Base-by-base conservation (phyloP, 208 protist species). In the Leptomonas seymouri region DNA sequence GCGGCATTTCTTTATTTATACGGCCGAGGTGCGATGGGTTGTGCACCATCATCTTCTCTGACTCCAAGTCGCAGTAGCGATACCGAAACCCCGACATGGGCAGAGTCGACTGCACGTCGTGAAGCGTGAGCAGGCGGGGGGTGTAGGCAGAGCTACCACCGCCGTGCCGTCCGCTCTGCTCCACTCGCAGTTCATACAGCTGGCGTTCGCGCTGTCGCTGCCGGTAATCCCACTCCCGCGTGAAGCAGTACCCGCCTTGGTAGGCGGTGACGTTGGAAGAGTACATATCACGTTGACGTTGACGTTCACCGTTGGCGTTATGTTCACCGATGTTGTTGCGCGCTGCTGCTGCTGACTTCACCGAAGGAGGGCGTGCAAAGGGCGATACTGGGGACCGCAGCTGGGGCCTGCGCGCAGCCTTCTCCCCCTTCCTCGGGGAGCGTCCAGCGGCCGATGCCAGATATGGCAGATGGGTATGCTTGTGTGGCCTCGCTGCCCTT, bases 41-140 rank as follows among this genome's bases (percentile, higher is more conserved):
- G 71, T 76, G 71, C 28, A 76, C 48, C 71, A 76, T 76, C 71
- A 76, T 76, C 57, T 31, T 2, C 57, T 76, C 63, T 56, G 71
- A 60, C 27, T 12, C 49, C 20, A 76, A 16, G 31, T 76, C 34
- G 55, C 71, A 76, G 63, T 71, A 76, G 41, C 71, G 71, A 44
- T 76, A 70, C 20, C 36, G 31, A 27, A 25, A 41, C 11, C 60
- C 56, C 2, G 28, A 39, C 62, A 56, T 54, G 27, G 36, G 48
- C 53, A 41, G 62, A 8, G 56, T 61, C 20, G 45, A 41, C 41
- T 48, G 53, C 39, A 76, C 31, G 39, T 67, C 56, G 31, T 71
- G 63, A 21, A 64, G 54, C 41, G 71, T 74, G 14, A 71, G 42
- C 18, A 78, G 36, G 12, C 49, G 59, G 4, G 70, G 27, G 3